Evolutionary conservation across 176 grass and related monocot genomes (phyloP).

Genomic region (Ampelocalamus luodianensis): DNA sequence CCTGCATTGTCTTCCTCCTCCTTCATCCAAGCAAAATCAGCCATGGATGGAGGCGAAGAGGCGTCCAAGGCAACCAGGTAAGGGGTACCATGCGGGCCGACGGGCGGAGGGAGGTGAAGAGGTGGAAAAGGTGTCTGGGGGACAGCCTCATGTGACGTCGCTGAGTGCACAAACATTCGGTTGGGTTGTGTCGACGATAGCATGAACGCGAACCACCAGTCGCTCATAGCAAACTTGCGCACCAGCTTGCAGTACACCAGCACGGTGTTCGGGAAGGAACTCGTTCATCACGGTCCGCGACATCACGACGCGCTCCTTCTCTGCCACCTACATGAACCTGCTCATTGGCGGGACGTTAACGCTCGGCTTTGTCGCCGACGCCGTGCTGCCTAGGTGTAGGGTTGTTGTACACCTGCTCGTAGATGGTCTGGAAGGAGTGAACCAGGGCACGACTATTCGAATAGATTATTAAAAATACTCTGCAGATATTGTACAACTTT

Average conservation of each 20-base stretch:
- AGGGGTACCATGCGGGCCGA: no score
- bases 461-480: no score
- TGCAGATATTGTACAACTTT: no score
- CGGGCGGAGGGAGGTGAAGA: no score
- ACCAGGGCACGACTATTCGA: conserved; percentile 30
- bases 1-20: no score
- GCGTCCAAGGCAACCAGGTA: no score
- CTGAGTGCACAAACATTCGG: conserved; percentile 71
- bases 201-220: conserved; percentile 68
- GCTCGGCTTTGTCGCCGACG: conserved; percentile 56
- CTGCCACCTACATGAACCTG: conserved; percentile 73
- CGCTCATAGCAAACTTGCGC: conserved; percentile 64
- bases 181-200: conserved; percentile 84
- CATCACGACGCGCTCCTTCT: conserved; percentile 51
- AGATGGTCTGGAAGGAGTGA: conserved; percentile 79
- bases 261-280: conserved; percentile 62
- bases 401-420: conserved; percentile 71
- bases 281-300: conserved; percentile 63
- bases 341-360: conserved; percentile 59
- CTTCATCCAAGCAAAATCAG: no score
- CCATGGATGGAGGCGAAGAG: no score
- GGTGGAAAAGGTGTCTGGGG: no score
- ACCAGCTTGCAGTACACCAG: conserved; percentile 70
- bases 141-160: conserved; percentile 46
- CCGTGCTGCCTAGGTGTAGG: conserved; percentile 39